Conservation (phyloP, 805 yeast genomes). For the Kodamaea leandrae region DNA sequence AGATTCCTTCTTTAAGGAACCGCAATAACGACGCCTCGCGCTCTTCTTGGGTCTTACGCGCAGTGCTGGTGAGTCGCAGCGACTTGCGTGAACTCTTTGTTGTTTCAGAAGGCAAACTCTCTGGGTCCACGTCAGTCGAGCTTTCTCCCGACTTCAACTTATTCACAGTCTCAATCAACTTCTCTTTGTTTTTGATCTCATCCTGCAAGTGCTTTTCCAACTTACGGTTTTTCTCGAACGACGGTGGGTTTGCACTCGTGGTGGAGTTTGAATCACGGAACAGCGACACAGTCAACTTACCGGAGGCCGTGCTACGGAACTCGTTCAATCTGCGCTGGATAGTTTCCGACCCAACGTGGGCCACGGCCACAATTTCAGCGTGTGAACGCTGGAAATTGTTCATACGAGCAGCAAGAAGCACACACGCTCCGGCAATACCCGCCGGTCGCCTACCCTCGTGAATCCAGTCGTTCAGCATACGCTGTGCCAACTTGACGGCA, state of each 20-base stretch:
- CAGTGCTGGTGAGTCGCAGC: not conserved
- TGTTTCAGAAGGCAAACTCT: too few species aligned
- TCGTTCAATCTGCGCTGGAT: constrained; percentile 87
- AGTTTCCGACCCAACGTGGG: constrained; percentile 93
- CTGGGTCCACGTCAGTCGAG: too few species aligned
- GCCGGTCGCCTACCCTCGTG: constrained; percentile 97
- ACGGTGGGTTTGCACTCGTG: constrained; percentile 73
- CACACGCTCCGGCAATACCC: constrained; percentile 96
- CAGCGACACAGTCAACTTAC: constrained; percentile 64
- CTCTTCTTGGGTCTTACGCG: constrained; percentile 4
- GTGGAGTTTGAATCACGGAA: constrained; percentile 56
- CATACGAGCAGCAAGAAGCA: constrained; percentile 93
- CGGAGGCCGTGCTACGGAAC: constrained; percentile 75
- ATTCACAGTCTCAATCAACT: constrained; percentile 7
- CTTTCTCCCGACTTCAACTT: not conserved
- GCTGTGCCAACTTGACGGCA: constrained; percentile 79
- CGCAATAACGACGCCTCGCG: not conserved
- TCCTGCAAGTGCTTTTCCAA: constrained; percentile 43
- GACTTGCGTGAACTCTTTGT: too few species aligned
- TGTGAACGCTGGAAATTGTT: constrained; percentile 90
- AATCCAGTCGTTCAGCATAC: constrained; percentile 95
- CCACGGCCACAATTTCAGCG: constrained; percentile 89
- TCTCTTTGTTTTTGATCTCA: constrained; percentile 20
- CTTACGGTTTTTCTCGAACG: constrained; percentile 62
- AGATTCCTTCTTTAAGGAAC: constrained; percentile 16